Percentiles rank a stretch among this genome's conserved stretches.
phyloP scores from a whole-genome alignment of 164 flowering plant species.

The Brasenia schreberi region DNA sequence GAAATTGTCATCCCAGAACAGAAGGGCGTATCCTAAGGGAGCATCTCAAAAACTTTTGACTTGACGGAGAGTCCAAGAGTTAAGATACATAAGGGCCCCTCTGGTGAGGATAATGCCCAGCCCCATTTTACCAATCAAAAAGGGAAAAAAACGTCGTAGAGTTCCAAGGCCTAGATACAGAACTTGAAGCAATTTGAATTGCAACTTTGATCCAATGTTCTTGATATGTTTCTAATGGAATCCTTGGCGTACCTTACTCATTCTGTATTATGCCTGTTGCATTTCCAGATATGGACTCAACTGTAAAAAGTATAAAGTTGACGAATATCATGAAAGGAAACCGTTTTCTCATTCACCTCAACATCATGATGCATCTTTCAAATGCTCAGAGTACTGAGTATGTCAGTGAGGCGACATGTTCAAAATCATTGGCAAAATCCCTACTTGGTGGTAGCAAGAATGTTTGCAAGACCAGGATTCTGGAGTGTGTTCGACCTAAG shows the following conservation, averaged over 20 bases:
- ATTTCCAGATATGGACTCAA: slow-evolving; percentile 53
- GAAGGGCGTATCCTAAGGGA: no score
- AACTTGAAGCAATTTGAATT: no score
- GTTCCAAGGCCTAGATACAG: no score
- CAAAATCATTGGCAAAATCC: slow-evolving; percentile 53
- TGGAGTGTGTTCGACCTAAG: slow-evolving; percentile 41
- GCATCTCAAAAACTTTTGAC: no score
- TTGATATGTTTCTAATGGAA: no score
- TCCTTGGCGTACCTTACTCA: background rate
- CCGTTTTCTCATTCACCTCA: slow-evolving; percentile 30
- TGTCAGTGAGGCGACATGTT: slow-evolving; percentile 32
- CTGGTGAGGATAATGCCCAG: no score
- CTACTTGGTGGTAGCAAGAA: slow-evolving; percentile 75
- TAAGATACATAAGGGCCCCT: no score
- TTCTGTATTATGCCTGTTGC: slow-evolving; percentile 1
- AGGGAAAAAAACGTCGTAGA: no score
- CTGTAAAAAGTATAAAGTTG: slow-evolving; percentile 57
- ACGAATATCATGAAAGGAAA: slow-evolving; percentile 28
- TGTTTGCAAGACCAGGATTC: slow-evolving; percentile 47
- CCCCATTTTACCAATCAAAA: no score
- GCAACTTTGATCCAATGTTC: no score
- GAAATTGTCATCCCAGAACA: no score
- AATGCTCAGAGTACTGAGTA: slow-evolving; percentile 36
- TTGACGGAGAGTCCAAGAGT: no score
- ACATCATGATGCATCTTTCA: slow-evolving; percentile 22